A percentile compares a stretch with the other conserved stretches of the same genome.
Conservation (phyloP, 306 rosid genomes). For the Lathyrus aphaca region DNA sequence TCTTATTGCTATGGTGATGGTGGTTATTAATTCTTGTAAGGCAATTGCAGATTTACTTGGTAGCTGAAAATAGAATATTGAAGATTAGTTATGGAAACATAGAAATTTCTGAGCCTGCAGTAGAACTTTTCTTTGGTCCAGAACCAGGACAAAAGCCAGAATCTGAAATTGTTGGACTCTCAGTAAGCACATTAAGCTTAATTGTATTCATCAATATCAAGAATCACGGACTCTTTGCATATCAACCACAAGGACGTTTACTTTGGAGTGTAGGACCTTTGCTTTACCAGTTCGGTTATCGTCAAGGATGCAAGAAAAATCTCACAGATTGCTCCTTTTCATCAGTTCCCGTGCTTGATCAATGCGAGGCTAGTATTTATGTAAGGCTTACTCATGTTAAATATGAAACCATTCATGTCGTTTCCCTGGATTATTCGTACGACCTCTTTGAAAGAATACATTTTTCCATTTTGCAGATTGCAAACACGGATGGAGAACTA, state of each 20-base stretch:
- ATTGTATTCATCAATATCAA: conserved; percentile 55
- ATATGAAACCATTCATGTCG: not conserved
- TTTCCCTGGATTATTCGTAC: conserved; percentile 14
- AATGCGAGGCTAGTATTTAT: conserved; percentile 75
- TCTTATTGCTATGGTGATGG: not conserved
- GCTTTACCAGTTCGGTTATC: conserved; percentile 63
- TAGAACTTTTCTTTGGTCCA: conserved; percentile 54
- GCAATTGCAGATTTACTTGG: conserved; percentile 65
- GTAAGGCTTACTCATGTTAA: conserved; percentile 50
- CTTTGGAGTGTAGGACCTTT: conserved; percentile 81
- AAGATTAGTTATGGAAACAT: conserved; percentile 50
- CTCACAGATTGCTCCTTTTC: conserved; percentile 57
- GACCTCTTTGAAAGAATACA: conserved; percentile 20
- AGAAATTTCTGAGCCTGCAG: conserved; percentile 49
- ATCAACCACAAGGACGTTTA: conserved; percentile 46
- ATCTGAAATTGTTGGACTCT: conserved; percentile 63
- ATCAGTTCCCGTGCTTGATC: conserved; percentile 75
- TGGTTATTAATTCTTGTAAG: conserved; percentile 8
- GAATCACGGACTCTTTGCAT: conserved; percentile 72
- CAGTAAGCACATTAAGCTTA: conserved; percentile 65
- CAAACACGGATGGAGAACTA: conserved; percentile 73
- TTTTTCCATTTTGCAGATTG: conserved; percentile 53
- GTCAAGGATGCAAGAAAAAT: conserved; percentile 72
- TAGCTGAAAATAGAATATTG: conserved; percentile 69
- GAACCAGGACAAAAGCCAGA: conserved; percentile 48